These are phyloP conservation scores for Geoglossum glabrum DNA, from an alignment of 495 filamentous ascomycete genomes.

Conservation along the genomic window DNA sequence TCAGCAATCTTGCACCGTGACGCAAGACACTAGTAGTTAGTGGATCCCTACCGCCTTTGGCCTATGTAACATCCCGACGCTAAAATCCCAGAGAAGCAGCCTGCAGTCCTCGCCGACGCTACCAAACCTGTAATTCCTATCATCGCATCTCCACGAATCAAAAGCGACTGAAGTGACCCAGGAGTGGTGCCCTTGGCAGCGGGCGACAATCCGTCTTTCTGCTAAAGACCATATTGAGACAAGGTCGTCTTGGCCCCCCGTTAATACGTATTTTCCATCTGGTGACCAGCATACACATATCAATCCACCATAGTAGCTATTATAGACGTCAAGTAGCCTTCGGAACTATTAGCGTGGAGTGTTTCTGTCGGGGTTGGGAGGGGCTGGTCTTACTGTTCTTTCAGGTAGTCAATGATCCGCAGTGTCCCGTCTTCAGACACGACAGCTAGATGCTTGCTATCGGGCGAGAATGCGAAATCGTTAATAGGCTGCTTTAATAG, in stretches of 20 bases:
- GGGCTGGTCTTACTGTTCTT: conserved; percentile 49
- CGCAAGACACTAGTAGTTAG: conserved; percentile 11
- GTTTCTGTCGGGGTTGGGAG: not conserved
- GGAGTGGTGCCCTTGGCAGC: conserved; percentile 84
- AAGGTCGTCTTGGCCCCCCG: conserved; percentile 88
- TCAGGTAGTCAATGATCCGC: conserved; percentile 75
- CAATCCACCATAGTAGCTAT: conserved; percentile 81
- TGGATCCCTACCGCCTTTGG: conserved; percentile 48
- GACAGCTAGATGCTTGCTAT: conserved; percentile 68
- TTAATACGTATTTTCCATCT: conserved; percentile 87
- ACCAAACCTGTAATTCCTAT: conserved; percentile 82
- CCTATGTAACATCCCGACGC: conserved; percentile 81
- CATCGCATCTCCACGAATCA: conserved; percentile 91
- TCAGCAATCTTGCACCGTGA: conserved; percentile 1
- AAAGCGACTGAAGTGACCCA: conserved; percentile 91
- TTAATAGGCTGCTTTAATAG: conserved; percentile 76
- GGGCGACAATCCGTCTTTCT: conserved; percentile 67
- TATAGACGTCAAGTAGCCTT: conserved; percentile 67
- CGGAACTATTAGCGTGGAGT: not conserved
- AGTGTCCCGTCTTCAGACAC: conserved; percentile 83
- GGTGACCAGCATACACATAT: conserved; percentile 94
- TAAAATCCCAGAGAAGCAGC: conserved; percentile 90
- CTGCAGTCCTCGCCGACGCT: conserved; percentile 88
- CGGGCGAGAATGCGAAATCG: conserved; percentile 74
- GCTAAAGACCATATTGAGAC: conserved; percentile 83